These are phyloP conservation scores for Mucuna pruriens DNA, from an alignment of 306 rosid species.

Conservation along the genomic window DNA sequence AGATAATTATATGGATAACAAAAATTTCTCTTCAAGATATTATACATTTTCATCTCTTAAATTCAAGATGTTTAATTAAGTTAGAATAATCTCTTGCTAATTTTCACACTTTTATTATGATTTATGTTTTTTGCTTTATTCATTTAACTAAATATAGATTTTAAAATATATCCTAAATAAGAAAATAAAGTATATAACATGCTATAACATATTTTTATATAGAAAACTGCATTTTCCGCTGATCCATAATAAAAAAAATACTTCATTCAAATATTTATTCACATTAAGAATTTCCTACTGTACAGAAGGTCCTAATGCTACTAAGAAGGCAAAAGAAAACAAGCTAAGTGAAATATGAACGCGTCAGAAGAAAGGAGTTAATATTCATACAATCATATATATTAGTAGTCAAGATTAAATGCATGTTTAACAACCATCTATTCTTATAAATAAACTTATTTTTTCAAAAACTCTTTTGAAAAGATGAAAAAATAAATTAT, in stretches of 20 bases:
- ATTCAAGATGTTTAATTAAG: too few species aligned
- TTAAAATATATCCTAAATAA: neutral
- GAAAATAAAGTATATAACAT: neutral
- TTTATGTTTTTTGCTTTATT: too few species aligned
- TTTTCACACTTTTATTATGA: too few species aligned
- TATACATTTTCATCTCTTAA: too few species aligned
- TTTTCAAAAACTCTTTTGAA: neutral
- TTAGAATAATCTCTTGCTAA: too few species aligned
- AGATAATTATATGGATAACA: too few species aligned
- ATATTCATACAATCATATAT: too few species aligned
- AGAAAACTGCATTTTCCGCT: neutral
- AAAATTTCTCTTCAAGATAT: too few species aligned
- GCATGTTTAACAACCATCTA: neutral
- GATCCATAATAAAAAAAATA: neutral
- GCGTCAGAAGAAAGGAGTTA: too few species aligned
- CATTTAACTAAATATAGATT: neutral
- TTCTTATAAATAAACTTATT: neutral
- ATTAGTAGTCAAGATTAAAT: neutral
- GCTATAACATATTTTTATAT: too few species aligned
- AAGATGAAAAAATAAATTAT: neutral
- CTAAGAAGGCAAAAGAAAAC: neutral
- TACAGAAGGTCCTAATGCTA: neutral
- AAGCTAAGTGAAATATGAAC: neutral
- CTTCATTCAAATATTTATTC: neutral
- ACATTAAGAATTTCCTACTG: neutral